phyloP scores from a whole-genome alignment of 441 rosid species.

The Mallotus japonicus region DNA sequence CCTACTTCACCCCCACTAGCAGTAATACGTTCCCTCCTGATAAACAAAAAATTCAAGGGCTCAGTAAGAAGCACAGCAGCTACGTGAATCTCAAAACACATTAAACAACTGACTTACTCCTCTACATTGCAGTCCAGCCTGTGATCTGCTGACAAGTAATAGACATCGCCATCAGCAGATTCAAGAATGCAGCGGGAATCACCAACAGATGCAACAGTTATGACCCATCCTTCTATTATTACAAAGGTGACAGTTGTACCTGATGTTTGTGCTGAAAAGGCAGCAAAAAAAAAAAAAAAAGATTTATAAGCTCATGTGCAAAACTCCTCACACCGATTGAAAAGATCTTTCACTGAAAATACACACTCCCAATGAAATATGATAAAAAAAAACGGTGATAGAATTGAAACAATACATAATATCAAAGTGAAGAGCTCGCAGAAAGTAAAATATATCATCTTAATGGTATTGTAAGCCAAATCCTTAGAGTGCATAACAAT shows the following conservation, averaged over 20 bases:
- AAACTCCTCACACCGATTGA: not conserved
- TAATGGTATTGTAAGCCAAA: not conserved
- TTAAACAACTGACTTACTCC: constrained; percentile 57
- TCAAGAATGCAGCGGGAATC: constrained; percentile 97
- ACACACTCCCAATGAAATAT: not conserved
- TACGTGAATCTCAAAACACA: constrained; percentile 15
- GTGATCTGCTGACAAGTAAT: constrained; percentile 90
- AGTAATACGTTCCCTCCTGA: constrained; percentile 87
- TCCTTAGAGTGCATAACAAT: not conserved
- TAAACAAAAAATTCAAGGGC: constrained; percentile 22
- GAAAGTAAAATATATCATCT: not conserved
- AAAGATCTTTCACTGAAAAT: not conserved
- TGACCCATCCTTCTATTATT: constrained; percentile 84
- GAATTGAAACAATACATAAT: no score
- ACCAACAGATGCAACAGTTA: constrained; percentile 98
- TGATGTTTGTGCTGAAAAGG: constrained; percentile 71
- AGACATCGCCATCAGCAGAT: constrained; percentile 88
- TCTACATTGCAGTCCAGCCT: constrained; percentile 90
- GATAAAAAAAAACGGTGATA: no score
- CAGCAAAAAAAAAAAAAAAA: not conserved
- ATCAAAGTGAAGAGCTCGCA: not conserved
- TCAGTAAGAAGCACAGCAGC: constrained; percentile 20
- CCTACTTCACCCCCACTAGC: constrained; percentile 99
- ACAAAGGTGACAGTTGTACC: constrained; percentile 96
- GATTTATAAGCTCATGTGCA: not conserved